Evolutionary conservation across 192 early-diverging fungal species (phyloP), one percentile per base, ranked within the genome.

Genomic region (Glomus cerebriforme): DNA sequence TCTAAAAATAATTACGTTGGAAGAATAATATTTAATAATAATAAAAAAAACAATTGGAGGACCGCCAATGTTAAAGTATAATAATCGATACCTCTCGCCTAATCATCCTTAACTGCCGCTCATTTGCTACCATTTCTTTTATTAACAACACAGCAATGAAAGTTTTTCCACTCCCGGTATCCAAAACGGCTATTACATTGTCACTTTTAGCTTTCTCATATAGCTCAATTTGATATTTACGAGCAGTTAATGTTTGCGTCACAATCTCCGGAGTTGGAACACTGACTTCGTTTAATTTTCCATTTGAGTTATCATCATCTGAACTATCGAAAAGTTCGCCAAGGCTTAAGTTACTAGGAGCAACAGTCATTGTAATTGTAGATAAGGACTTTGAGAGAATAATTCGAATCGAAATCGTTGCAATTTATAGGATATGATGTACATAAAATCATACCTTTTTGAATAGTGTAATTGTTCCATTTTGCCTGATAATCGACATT

Each of bases 141-240:
- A 98, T 92, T 26, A 99, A 86, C 89, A 97, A 86, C 67, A 93
- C 91, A 2, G 96, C 90, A 24, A 96, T 92, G 1, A 99, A 84
- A 13, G 97, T 99, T 80, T 99, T 98, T 24, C 97, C 97, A 17
- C 92, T 92, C 10, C 97, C 97, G 0, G 97, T 99, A 81, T 96
- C 93, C 73, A 99, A 84, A 7, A 99, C 92, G 0, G 93, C 93
- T 65, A 99, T 94, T 37, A 95, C 87, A 84, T 99, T 99, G 2
- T 84, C 82, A 7, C 79, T 74, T 63, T 86, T 78, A 0, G 97
- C 95, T 63, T 87, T 86, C 59, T 86, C 74, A 75, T 89, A 92
- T 35, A 98, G 83, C 31, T 93, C 91, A 34, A 89, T 68, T 82
- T 98, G 97, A 80, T 98, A 98, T 31, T 90, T 78, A 49, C 76